Evolutionary conservation across 2,329 filamentous ascomycete species (phyloP).

Genomic region (Colletotrichum lentis): DNA sequence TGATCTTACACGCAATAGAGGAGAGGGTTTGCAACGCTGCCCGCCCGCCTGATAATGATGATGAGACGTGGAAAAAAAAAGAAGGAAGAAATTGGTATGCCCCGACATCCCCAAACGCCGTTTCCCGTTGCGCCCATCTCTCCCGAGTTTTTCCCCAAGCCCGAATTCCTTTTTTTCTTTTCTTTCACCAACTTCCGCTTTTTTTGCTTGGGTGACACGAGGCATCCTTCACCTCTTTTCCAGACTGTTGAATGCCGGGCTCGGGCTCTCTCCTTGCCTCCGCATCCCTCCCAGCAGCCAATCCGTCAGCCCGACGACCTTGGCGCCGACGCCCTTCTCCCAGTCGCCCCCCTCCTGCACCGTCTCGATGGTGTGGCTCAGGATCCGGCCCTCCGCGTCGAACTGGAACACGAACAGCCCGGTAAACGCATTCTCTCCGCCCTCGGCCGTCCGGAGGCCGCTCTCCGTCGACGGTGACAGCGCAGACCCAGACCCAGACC

Average conservation of each 20-base stretch:
- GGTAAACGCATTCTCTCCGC: slow-evolving; percentile 79
- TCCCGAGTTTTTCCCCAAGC: not conserved
- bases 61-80: not conserved
- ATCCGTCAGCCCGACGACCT: slow-evolving; percentile 90
- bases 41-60: slow-evolving; percentile 27
- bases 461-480: slow-evolving; percentile 43
- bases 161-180: not conserved
- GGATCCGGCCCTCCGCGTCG: slow-evolving; percentile 82
- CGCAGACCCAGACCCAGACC: slow-evolving; percentile 52
- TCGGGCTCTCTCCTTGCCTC: slow-evolving; percentile 44
- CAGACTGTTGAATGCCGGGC: slow-evolving; percentile 39
- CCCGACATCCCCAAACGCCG: slow-evolving; percentile 29
- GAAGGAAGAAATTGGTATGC: slow-evolving; percentile 21
- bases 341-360: slow-evolving; percentile 83
- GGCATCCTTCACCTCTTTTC: slow-evolving; percentile 1
- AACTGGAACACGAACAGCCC: slow-evolving; percentile 97
- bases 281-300: slow-evolving; percentile 86
- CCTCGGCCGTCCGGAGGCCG: slow-evolving; percentile 47
- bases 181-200: not conserved
- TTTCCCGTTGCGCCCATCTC: slow-evolving; percentile 20
- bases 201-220: not conserved
- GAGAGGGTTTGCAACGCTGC: slow-evolving; percentile 26
- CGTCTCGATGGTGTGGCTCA: slow-evolving; percentile 93
- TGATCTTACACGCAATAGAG: slow-evolving; percentile 31
- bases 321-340: slow-evolving; percentile 81